phyloP scores from a whole-genome alignment of 306 rosid genomes.

The Dryas alaskensis region DNA sequence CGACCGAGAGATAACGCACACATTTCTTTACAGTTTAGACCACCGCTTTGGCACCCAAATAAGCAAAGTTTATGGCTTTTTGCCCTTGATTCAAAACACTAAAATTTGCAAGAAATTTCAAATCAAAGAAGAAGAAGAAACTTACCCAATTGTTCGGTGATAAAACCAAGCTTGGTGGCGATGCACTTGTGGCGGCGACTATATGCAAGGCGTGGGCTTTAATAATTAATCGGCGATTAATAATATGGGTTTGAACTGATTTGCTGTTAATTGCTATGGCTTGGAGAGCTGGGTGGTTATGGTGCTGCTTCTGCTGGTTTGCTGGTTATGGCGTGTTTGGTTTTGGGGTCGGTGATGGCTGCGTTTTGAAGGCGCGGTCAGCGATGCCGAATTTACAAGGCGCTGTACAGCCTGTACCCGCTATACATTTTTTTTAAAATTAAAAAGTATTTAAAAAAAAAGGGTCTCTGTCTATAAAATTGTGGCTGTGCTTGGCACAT shows the following conservation, averaged over 20 bases:
- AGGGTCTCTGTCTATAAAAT: not conserved
- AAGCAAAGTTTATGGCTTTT: not conserved
- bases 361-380: not conserved
- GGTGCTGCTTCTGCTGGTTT: no score
- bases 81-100: not conserved
- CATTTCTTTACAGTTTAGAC: not conserved
- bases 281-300: no score
- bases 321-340: not conserved
- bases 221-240: not conserved
- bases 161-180: not conserved
- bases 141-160: slow-evolving; percentile 5
- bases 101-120: not conserved
- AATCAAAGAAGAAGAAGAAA: not conserved
- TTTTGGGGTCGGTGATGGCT: not conserved
- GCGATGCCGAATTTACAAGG: not conserved
- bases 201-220: not conserved
- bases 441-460: not conserved
- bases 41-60: not conserved
- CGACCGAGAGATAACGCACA: not conserved
- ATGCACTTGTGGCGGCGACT: not conserved
- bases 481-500: not conserved
- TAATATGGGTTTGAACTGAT: no score
- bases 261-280: no score
- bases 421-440: not conserved
- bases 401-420: not conserved